Percentiles rank a stretch among this genome's conserved stretches.
phyloP scores from a whole-genome alignment of 2,329 filamentous ascomycete species.

The Fusarium coffeatum region DNA sequence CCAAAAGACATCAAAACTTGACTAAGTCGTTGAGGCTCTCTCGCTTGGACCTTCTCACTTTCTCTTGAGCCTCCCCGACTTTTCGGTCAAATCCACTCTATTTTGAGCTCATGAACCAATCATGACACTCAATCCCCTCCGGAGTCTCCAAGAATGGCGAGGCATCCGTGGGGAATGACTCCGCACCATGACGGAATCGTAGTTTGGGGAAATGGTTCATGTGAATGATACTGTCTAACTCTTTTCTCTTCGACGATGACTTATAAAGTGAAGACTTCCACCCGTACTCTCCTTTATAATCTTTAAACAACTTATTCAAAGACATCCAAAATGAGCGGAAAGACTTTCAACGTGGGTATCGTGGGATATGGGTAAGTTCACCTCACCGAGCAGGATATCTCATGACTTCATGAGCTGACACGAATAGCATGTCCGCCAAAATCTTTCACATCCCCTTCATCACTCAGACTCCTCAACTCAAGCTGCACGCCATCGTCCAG shows the following conservation, averaged over 20 bases:
- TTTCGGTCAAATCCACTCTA: conserved; percentile 44
- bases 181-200: conserved; percentile 44
- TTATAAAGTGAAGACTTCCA: conserved; percentile 13
- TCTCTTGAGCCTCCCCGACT: conserved; percentile 16
- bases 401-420: conserved; percentile 35
- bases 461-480: conserved; percentile 70
- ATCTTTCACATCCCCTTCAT: conserved; percentile 88
- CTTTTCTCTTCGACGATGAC: neutral
- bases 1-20: neutral
- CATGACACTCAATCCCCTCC: conserved; percentile 29
- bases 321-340: conserved; percentile 48
- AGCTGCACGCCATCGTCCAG: conserved; percentile 80
- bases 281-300: neutral
- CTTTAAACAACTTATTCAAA: neutral
- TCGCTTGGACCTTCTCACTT: conserved; percentile 39
- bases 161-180: conserved; percentile 40
- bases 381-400: neutral
- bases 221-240: conserved; percentile 8
- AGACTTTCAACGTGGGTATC: conserved; percentile 62
- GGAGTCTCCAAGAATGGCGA: conserved; percentile 22
- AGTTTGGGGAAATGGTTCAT: conserved; percentile 21
- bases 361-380: conserved; percentile 62
- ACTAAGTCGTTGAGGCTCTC: conserved; percentile 22
- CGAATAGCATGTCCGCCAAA: conserved; percentile 71
- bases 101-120: conserved; percentile 12